phyloP scores from a whole-genome alignment of 1,284 basidiomycete genomes.

The Lentinula novae-zelandiae region DNA sequence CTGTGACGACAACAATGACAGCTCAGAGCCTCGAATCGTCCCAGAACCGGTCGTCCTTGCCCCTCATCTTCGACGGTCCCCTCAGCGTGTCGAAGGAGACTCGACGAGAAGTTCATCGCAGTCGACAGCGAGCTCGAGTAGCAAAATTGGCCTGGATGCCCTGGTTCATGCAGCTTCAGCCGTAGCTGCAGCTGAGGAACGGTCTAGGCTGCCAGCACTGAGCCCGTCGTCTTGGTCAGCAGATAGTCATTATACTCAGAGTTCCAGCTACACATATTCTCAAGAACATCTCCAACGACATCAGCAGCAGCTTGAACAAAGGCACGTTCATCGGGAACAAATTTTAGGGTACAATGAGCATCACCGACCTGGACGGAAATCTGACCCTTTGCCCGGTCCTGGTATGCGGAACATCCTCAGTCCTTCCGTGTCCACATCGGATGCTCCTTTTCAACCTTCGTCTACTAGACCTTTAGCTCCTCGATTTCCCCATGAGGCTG shows the following conservation, averaged over 20 bases:
- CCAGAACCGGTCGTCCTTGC: slow-evolving; percentile 32
- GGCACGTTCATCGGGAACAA: slow-evolving; percentile 9
- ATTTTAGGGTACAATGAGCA: slow-evolving; percentile 4
- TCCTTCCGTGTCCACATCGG: slow-evolving; percentile 1
- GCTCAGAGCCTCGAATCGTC: slow-evolving; percentile 20
- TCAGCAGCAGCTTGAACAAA: slow-evolving; percentile 12
- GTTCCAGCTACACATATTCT: not conserved
- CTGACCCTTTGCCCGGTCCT: slow-evolving; percentile 9
- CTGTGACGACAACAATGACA: slow-evolving; percentile 42
- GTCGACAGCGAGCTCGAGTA: slow-evolving; percentile 12
- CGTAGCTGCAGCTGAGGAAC: slow-evolving; percentile 28
- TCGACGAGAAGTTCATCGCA: slow-evolving; percentile 7
- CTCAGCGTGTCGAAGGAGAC: slow-evolving; percentile 17
- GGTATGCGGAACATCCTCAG: slow-evolving; percentile 5
- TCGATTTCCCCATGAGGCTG: not conserved
- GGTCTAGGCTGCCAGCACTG: slow-evolving; percentile 20
- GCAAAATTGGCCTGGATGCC: slow-evolving; percentile 27
- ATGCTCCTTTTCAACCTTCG: not conserved
- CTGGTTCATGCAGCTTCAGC: slow-evolving; percentile 28
- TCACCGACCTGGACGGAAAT: slow-evolving; percentile 8
- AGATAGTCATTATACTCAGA: not conserved
- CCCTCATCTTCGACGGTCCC: slow-evolving; percentile 30
- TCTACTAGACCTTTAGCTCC: not conserved
- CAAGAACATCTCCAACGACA: slow-evolving; percentile 7
- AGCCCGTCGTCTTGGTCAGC: not conserved